Conservation (phyloP, 163 green algal species). For the Chloromonas sp. region DNA sequence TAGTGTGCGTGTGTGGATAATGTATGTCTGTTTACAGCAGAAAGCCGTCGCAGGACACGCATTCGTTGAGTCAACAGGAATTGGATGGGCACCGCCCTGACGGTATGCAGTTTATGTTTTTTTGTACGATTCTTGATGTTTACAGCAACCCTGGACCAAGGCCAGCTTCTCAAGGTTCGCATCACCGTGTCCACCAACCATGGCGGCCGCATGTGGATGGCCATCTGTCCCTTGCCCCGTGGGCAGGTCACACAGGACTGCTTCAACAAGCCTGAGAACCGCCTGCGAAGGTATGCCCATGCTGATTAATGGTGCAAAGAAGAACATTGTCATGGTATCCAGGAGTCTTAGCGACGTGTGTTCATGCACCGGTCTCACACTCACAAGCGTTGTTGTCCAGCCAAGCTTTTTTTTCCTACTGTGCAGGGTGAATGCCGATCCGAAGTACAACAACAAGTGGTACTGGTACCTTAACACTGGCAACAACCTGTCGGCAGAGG, state of each 20-base stretch:
- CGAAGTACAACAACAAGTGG: background rate
- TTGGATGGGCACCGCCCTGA: background rate
- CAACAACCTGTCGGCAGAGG: background rate
- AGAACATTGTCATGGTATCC: background rate
- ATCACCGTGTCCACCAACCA: slow-evolving; percentile 21
- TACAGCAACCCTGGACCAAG: background rate
- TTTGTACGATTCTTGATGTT: background rate
- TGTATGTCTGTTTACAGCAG: background rate
- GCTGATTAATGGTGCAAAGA: background rate
- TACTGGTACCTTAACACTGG: slow-evolving; percentile 20
- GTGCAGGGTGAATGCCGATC: too few relatives aligned
- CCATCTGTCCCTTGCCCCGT: slow-evolving; percentile 13
- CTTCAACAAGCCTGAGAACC: slow-evolving; percentile 10
- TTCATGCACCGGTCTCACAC: background rate
- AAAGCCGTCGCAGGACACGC: background rate
- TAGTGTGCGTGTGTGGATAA: background rate
- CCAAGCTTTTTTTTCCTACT: background rate
- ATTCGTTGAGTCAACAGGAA: background rate
- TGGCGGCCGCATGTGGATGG: slow-evolving; percentile 20
- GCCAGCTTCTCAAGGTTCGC: slow-evolving; percentile 14
- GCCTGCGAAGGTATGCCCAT: background rate
- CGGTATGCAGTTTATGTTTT: background rate
- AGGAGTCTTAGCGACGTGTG: background rate
- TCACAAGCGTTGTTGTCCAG: background rate
- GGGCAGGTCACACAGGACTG: background rate